Percentiles rank a stretch among this genome's conserved stretches.
Conservation (phyloP, 2,329 filamentous ascomycete species). For the Fusarium solani-melongenae region DNA sequence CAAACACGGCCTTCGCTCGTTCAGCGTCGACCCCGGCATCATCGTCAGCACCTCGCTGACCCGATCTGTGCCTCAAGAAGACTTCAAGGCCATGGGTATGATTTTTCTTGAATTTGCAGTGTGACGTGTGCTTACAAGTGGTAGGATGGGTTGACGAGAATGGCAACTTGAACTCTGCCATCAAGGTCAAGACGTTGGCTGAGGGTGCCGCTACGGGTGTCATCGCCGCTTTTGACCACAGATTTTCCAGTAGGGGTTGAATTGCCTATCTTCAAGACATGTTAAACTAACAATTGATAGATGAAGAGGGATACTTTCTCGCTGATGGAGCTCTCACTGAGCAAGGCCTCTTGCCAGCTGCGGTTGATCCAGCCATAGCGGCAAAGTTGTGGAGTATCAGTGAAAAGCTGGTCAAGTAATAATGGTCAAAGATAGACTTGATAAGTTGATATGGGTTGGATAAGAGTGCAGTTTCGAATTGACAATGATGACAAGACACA, state of each 20-base stretch:
- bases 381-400: background rate
- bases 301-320: background rate
- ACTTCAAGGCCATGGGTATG: background rate
- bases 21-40: background rate
- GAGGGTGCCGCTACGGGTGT: background rate
- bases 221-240: background rate
- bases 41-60: background rate
- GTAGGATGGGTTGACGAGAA: background rate
- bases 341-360: background rate
- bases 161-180: background rate
- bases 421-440: background rate
- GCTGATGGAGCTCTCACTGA: background rate
- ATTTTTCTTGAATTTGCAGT: fast-evolving
- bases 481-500: background rate
- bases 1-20: background rate
- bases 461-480: background rate
- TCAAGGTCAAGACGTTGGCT: background rate
- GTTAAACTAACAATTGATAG: background rate
- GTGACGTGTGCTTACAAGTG: background rate
- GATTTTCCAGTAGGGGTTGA: background rate
- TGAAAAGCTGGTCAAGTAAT: background rate
- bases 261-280: background rate
- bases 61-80: background rate
- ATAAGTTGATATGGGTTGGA: background rate
- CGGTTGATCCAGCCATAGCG: background rate